Evolutionary conservation across 495 filamentous ascomycete species (phyloP).

Genomic region (Penicillium paxilli): DNA sequence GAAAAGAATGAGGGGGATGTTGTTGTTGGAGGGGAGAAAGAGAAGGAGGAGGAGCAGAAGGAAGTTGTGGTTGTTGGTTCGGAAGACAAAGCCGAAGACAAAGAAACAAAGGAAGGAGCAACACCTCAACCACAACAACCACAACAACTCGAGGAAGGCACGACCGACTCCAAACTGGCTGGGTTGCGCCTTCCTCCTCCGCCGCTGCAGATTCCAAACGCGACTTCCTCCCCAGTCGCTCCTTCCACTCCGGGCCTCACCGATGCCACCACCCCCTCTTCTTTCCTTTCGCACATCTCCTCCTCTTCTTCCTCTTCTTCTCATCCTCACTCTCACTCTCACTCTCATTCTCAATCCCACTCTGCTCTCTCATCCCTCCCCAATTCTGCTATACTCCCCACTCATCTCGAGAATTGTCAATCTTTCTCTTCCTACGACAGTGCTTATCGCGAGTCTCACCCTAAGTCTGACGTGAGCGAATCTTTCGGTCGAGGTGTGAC

Average conservation of each 20-base stretch:
- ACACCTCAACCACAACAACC: too few species aligned
- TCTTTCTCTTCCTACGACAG: conserved; percentile 31
- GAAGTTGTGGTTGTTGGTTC: background rate
- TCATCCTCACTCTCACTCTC: conserved; percentile 29
- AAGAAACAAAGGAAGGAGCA: background rate
- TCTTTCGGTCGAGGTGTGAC: conserved; percentile 44
- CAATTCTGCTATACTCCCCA: conserved; percentile 33
- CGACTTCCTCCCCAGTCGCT: conserved; percentile 34
- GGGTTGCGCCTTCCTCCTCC: conserved; percentile 41
- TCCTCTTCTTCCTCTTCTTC: conserved; percentile 25
- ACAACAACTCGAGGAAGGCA: conserved; percentile 9
- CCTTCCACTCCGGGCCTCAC: conserved; percentile 44
- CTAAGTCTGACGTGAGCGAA: conserved; percentile 38
- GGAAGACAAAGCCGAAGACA: background rate
- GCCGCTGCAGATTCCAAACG: conserved; percentile 40
- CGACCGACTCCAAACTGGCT: conserved; percentile 20
- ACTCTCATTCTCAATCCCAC: too few species aligned
- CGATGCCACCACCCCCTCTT: conserved; percentile 43
- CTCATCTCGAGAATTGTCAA: conserved; percentile 35
- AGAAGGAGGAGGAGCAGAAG: background rate
- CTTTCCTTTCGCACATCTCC: conserved; percentile 35
- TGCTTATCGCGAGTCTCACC: conserved; percentile 27
- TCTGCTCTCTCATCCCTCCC: conserved; percentile 31
- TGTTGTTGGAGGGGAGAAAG: too few species aligned
- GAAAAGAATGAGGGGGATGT: conserved; percentile 6